These are phyloP conservation scores for Sarocladium kiliense DNA, from an alignment of 2,329 filamentous ascomycete genomes.

Conservation along the genomic window DNA sequence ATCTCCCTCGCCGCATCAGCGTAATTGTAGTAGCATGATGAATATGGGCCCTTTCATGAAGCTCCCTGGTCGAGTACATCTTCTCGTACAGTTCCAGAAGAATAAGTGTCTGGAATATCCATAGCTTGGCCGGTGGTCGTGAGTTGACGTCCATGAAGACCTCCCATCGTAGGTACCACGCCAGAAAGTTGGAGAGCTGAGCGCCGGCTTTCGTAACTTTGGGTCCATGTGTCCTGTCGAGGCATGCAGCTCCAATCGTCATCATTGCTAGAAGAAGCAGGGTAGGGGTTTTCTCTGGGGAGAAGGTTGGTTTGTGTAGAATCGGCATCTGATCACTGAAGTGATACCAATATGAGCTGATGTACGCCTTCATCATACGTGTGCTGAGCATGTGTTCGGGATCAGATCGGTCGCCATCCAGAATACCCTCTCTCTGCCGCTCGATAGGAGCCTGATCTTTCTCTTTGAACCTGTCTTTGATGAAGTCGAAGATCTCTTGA, in stretches of 20 bases:
- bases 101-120: conserved; percentile 89
- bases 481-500: conserved; percentile 75
- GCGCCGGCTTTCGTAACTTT: conserved; percentile 72
- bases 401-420: conserved; percentile 70
- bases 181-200: conserved; percentile 81
- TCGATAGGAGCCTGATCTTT: conserved; percentile 68
- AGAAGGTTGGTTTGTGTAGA: conserved; percentile 89
- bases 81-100: conserved; percentile 94
- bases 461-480: conserved; percentile 76
- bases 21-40: conserved; percentile 95
- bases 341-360: conserved; percentile 89
- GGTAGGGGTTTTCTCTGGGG: conserved; percentile 78
- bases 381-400: conserved; percentile 68
- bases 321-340: conserved; percentile 95
- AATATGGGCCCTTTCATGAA: conserved; percentile 93
- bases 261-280: conserved; percentile 84
- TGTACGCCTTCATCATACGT: conserved; percentile 94
- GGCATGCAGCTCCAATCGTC: conserved; percentile 82
- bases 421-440: conserved; percentile 68
- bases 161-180: conserved; percentile 92
- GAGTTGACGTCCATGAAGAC: conserved; percentile 91
- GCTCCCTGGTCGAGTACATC: conserved; percentile 86
- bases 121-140: conserved; percentile 85
- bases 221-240: conserved; percentile 76
- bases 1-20: conserved; percentile 88